phyloP scores from a whole-genome alignment of 2,329 filamentous ascomycete genomes.

The Nemania abortiva region DNA sequence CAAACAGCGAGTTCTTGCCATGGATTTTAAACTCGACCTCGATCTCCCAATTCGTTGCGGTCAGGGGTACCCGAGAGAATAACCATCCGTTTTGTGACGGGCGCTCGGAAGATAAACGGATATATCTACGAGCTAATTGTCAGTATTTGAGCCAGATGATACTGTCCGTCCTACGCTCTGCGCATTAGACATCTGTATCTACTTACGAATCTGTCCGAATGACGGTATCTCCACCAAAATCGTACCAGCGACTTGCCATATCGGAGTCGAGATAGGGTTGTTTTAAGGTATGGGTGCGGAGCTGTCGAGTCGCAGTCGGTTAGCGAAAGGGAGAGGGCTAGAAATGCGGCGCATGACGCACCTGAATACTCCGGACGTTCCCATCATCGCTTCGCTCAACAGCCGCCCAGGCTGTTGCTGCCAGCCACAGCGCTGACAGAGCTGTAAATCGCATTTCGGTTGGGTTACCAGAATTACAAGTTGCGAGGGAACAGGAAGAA shows the following conservation, averaged over 20 bases:
- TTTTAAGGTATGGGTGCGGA: slow-evolving; percentile 86
- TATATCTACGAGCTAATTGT: slow-evolving; percentile 71
- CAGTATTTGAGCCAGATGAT: slow-evolving; percentile 42
- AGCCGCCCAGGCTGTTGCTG: slow-evolving; percentile 55
- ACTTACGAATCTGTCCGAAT: slow-evolving; percentile 77
- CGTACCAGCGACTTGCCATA: slow-evolving; percentile 98
- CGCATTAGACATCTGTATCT: slow-evolving; percentile 20
- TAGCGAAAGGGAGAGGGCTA: slow-evolving; percentile 24
- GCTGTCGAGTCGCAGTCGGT: slow-evolving; percentile 60
- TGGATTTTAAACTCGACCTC: slow-evolving; percentile 96
- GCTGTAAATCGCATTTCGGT: slow-evolving; percentile 50
- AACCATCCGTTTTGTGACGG: slow-evolving; percentile 93
- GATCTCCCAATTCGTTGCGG: slow-evolving; percentile 98
- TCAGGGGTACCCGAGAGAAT: slow-evolving; percentile 92
- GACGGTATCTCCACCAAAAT: slow-evolving; percentile 96
- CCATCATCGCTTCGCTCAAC: slow-evolving; percentile 59
- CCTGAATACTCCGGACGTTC: slow-evolving; percentile 73
- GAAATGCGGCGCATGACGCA: slow-evolving; percentile 55
- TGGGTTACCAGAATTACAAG: slow-evolving; percentile 34
- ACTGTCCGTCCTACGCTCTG: neutral
- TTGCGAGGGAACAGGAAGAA: slow-evolving; percentile 20
- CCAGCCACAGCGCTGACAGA: slow-evolving; percentile 53
- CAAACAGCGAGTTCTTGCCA: slow-evolving; percentile 89
- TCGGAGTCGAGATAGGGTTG: slow-evolving; percentile 98
- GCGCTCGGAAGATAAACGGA: slow-evolving; percentile 90